Conservation (phyloP, 1,284 basidiomycete genomes). For the Pascua sp. region DNA sequence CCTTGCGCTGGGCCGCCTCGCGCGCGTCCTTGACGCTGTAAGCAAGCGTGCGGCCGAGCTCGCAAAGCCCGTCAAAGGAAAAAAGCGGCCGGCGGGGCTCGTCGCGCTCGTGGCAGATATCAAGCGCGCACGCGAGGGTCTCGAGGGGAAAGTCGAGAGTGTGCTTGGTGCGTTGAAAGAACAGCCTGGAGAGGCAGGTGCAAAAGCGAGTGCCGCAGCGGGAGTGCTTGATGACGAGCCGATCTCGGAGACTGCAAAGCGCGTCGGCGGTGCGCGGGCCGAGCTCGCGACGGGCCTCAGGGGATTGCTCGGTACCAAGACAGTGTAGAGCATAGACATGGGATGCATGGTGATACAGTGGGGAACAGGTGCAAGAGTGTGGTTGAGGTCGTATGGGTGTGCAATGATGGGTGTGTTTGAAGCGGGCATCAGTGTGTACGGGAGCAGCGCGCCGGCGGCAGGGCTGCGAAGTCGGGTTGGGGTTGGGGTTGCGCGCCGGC, state of each 20-base stretch:
- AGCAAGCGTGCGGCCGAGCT: slow-evolving; percentile 9
- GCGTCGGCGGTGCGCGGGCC: neutral
- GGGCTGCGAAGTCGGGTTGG: no score
- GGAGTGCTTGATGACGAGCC: neutral
- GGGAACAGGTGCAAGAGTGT: no score
- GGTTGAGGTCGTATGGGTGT: no score
- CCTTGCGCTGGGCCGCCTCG: slow-evolving; percentile 4
- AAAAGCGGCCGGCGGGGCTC: slow-evolving; percentile 21
- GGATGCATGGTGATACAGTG: slow-evolving; percentile 1
- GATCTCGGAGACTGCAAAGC: neutral
- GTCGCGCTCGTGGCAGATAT: slow-evolving; percentile 6
- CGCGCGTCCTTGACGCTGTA: slow-evolving; percentile 14
- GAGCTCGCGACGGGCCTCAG: neutral
- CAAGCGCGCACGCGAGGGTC: slow-evolving; percentile 5
- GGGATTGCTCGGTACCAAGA: neutral
- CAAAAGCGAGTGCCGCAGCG: neutral
- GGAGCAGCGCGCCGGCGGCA: no score
- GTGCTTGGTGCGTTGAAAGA: neutral
- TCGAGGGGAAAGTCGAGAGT: neutral
- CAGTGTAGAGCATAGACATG: neutral
- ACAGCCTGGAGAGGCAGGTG: neutral
- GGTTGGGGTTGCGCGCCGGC: no score
- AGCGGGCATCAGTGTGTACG: no score
- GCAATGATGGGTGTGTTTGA: no score
- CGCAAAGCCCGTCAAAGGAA: slow-evolving; percentile 22